Percentiles rank a stretch among this genome's conserved stretches.
Conservation (phyloP, 768 basidiomycete species). For the Suillus subluteus region DNA sequence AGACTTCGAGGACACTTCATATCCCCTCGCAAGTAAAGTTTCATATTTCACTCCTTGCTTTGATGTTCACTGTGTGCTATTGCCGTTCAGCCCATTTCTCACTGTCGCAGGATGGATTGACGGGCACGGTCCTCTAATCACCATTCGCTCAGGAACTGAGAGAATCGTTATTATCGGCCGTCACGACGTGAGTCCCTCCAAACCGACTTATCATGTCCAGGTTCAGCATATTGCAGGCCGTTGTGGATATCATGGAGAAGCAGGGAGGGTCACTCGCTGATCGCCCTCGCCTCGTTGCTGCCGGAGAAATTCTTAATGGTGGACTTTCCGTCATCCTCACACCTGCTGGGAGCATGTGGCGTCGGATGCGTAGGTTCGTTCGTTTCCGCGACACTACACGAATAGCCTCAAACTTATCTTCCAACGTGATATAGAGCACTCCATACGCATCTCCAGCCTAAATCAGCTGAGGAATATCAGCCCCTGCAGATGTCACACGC, state of each 20-base stretch:
- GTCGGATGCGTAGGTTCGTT: constrained; percentile 3
- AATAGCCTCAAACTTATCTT: neutral
- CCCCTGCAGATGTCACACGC: neutral
- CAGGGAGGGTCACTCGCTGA: neutral
- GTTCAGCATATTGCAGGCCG: neutral
- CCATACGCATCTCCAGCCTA: constrained; percentile 1
- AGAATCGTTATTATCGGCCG: constrained; percentile 1
- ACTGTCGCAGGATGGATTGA: constrained; percentile 2
- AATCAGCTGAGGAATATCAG: neutral
- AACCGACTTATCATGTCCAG: neutral
- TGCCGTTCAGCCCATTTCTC: neutral
- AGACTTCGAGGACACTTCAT: neutral
- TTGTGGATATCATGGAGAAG: neutral
- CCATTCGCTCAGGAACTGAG: neutral
- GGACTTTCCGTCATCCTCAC: neutral
- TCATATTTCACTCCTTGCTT: neutral
- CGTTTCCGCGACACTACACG: neutral
- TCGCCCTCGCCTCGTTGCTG: neutral
- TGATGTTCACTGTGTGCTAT: neutral
- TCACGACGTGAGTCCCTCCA: neutral
- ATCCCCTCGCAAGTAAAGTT: neutral
- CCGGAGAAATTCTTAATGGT: constrained; percentile 1
- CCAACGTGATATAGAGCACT: neutral
- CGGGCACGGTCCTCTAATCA: neutral
- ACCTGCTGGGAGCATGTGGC: constrained; percentile 1